Base-by-base conservation (phyloP, 2,329 filamentous ascomycete species). In the Thelonectria rubi region DNA sequence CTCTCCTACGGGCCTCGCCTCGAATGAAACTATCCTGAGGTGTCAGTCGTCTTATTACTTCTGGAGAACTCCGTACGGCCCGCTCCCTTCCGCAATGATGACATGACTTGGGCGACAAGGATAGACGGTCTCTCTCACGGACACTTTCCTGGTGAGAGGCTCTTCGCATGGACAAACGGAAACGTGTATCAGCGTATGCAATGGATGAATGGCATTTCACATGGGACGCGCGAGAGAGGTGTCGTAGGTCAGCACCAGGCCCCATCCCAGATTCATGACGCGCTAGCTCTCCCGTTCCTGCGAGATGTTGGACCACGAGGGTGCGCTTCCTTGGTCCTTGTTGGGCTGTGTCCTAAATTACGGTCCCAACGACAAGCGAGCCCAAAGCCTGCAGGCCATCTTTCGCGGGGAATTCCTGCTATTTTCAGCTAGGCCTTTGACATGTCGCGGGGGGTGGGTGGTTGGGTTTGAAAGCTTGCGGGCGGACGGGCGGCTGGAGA, bases 401-500 rank as follows among this genome's bases (percentile, higher is more conserved):
- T 24, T 62, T 62, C 60, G 67, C 56, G 61, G 67, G 60, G 66
- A 56, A 58, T 32, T 60, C 48, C 64, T 69, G 18, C 67, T 64
- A 45, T 18, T 67, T 69, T 65, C 43, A 65, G 58, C n/a, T 55
- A 61, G 53, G 67, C 55, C 49, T n/a, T 45, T 53, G 42, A 59
- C 37, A 43, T 60, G 61, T 56, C 47, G 47, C 51, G 54, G 67
- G 65, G 54, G 54, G 60, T 60, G 55, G 51, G 47, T 65, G 43
- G 65, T 49, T 67, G 42, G 42, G 4, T 20, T 42, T 45, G 17
- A 20, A 18, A n/a, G 12, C 9, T 34, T 24, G 68, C 69, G 66
- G 66, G 55, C 69, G 57, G 64, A 37, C 65, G 68, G 68, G 58
- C 60, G 55, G 46, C 58, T 70, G 57, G 54, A 48, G 63, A 60